These are phyloP conservation scores for Epichloe gansuensis DNA, from an alignment of 2,329 filamentous ascomycete genomes.

Conservation along the genomic window DNA sequence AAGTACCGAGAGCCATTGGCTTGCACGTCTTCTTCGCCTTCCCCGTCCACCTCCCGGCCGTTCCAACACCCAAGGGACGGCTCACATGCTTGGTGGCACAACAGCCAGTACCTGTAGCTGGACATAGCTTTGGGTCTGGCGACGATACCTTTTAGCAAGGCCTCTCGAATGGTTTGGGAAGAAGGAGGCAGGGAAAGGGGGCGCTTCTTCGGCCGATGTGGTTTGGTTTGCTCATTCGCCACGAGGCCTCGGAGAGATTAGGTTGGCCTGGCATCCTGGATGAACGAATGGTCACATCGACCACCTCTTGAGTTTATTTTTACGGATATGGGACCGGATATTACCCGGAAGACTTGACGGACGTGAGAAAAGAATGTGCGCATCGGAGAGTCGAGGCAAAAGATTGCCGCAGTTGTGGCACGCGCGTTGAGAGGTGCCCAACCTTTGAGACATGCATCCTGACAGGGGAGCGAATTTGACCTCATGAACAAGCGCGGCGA, in stretches of 20 bases:
- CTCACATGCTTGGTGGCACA: slow-evolving; percentile 2
- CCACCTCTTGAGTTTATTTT: neutral
- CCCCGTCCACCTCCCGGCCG: neutral
- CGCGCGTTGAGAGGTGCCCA: neutral
- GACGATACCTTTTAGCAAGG: neutral
- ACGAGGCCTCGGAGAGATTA: neutral
- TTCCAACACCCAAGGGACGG: neutral
- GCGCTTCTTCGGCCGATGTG: neutral
- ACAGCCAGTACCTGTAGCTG: neutral
- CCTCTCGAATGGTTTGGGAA: neutral
- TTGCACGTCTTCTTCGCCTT: neutral
- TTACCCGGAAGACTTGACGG: neutral
- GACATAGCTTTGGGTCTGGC: neutral
- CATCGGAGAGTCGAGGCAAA: neutral
- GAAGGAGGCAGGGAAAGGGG: neutral
- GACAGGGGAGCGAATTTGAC: neutral
- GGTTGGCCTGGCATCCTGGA: neutral
- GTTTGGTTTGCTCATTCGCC: slow-evolving; percentile 1
- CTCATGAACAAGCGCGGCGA: slow-evolving; percentile 1
- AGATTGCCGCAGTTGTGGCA: neutral
- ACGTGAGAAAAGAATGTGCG: neutral
- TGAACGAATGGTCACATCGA: neutral
- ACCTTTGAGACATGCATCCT: neutral
- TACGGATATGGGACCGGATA: neutral
- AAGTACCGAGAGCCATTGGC: neutral